These are phyloP conservation scores for Corynespora cassiicola DNA, from an alignment of 2,329 filamentous ascomycete species.

Conservation along the genomic window DNA sequence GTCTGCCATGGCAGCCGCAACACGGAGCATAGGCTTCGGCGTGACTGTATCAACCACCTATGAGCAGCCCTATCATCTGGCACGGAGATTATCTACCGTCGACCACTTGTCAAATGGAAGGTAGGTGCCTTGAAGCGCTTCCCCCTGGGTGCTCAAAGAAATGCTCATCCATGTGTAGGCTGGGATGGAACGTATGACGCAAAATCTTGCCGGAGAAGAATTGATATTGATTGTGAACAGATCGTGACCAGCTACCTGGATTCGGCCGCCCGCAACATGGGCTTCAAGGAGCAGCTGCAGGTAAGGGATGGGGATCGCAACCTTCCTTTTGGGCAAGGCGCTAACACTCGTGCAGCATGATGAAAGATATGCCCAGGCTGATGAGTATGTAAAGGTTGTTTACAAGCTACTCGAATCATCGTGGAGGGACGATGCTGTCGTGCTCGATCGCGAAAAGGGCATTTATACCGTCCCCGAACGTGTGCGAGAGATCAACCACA, in stretches of 20 bases:
- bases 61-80: slow-evolving; percentile 72
- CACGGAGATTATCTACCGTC: slow-evolving; percentile 68
- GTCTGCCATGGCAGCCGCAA: slow-evolving; percentile 72
- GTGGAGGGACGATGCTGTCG: slow-evolving; percentile 71
- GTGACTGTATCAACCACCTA: slow-evolving; percentile 73
- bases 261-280: slow-evolving; percentile 69
- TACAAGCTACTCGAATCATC: slow-evolving; percentile 74
- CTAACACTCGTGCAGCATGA: slow-evolving; percentile 60
- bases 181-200: slow-evolving; percentile 15
- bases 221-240: slow-evolving; percentile 35
- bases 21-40: slow-evolving; percentile 71
- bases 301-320: slow-evolving; percentile 65
- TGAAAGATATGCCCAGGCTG: slow-evolving; percentile 70
- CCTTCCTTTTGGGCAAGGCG: slow-evolving; percentile 64
- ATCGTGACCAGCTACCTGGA: slow-evolving; percentile 74
- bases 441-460: slow-evolving; percentile 63
- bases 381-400: slow-evolving; percentile 73
- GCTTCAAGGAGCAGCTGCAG: slow-evolving; percentile 63
- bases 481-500: slow-evolving; percentile 71
- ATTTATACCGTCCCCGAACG: slow-evolving; percentile 65
- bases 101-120: slow-evolving; percentile 72
- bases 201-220: no score
- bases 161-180: slow-evolving; percentile 11
- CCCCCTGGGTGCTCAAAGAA: background rate
- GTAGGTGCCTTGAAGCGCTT: slow-evolving; percentile 14